Evolutionary conservation across 352 stramenopile species (phyloP), one percentile per base, ranked within the genome.

Genomic region (Aphanomyces invadans): DNA sequence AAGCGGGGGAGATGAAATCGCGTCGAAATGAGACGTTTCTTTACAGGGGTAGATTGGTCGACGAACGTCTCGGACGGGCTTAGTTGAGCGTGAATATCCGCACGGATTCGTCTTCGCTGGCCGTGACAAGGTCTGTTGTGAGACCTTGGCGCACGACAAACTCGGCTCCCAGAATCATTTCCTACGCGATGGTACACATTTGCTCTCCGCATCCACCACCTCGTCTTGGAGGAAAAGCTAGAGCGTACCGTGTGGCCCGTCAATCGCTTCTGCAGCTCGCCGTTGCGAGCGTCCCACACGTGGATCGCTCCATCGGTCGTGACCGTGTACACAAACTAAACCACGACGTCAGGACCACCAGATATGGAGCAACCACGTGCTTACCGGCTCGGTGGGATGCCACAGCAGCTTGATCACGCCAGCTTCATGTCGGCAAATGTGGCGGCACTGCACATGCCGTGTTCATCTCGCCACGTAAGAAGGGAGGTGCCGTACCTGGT

Each of bases 141-240:
- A 71, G 56, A 15, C 70, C 68, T 51, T 72, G 77, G 9, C 76
- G 75, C 12, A 72, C 69, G 39, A 90, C 75, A 45, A 95, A 90
- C 31, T 74, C 75, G 76, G 97, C 90, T 70, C 97, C 92, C 28
- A 97, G 74, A 15, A 97, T 78, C 87, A 97, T 97, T 69, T 98
- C 92, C 60, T 67, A 59, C 15, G 23, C n/a, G n/a, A n/a, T n/a
- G n/a, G n/a, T 2, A 52, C 11, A 57, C 25, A 57, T 2, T 19
- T 21, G 57, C 25, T 23, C n/a, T n/a, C n/a, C n/a, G n/a, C n/a
- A n/a, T n/a, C n/a, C n/a, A n/a, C n/a, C n/a, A n/a, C n/a, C n/a
- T n/a, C n/a, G n/a, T n/a, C n/a, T n/a, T n/a, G n/a, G n/a, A n/a
- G n/a, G n/a, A n/a, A n/a, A n/a, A n/a, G n/a, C n/a, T n/a, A n/a